Evolutionary conservation across 164 flowering plant genomes (phyloP), one percentile per base, ranked within the genome.

Genomic region (Nymphaea thermarum): DNA sequence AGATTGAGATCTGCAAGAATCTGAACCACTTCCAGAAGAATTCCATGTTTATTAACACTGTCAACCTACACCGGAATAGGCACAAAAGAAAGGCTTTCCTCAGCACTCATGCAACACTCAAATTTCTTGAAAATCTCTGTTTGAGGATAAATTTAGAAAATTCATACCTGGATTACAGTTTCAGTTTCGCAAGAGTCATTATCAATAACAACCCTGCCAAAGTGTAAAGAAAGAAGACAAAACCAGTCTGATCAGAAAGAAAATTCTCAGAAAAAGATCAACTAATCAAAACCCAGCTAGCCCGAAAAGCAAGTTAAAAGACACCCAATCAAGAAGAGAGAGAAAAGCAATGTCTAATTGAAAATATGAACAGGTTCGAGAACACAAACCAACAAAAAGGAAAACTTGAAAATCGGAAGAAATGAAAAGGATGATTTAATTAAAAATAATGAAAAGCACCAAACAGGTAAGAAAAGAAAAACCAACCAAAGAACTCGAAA

Each of bases 1-100:
- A 93, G 94, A 71, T 91, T 80, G 77, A 93, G 63, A 76, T 93
- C 96, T 6, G 86, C 81, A 16, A 93, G 91, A 67, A 85, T 86
- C 81, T 93, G 98, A 66, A 93, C 84, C 43, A 91, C 94, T 71
- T 89, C 81, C 10, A 93, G 79, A 18, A 93, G 86, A 69, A 83
- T 84, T 55, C 98, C 98, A 77, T 82, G 90, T 59, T 83, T 85
- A 77, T 87, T 89, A 6, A 82, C 85, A 75, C 97, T 89, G 77
- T 87, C 91, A 67, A 90, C 97, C 98, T 93, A 73, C 71, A 75
- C n/a, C 69, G 14, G 18, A 62, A 65, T 47, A 3, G 25, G 11
- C 36, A 25, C 36, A 25, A 25, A 6, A 42, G 42, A 47, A 63
- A 16, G 2, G 53, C 47, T 43, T 62, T 15, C 57, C 61, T 43